Evolutionary conservation across 176 grass and related monocot genomes (phyloP).

Genomic region (Musa troglodytarum): DNA sequence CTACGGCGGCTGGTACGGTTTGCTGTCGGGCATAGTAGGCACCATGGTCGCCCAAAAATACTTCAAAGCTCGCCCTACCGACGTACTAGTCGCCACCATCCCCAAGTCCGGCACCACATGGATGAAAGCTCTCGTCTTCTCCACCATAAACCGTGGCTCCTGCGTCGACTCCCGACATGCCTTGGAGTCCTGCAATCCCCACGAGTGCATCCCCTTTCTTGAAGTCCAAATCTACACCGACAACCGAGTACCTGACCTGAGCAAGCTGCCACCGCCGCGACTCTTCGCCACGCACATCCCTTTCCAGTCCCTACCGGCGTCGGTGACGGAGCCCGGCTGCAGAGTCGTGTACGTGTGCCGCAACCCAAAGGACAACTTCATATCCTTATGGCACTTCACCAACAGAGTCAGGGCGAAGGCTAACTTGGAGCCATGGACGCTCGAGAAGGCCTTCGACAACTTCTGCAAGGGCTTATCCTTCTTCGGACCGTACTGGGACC

Average conservation of each 20-base stretch:
- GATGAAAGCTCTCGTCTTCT: constrained; percentile 23
- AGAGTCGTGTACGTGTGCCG: constrained; percentile 15
- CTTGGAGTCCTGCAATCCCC: background rate
- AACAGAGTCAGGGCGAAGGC: background rate
- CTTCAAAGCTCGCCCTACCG: constrained; percentile 2
- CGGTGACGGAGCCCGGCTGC: background rate
- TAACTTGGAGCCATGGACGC: background rate
- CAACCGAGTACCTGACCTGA: background rate
- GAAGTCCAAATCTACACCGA: constrained; percentile 1
- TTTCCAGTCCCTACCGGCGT: background rate
- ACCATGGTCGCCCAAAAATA: background rate
- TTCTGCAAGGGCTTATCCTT: background rate
- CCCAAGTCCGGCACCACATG: constrained; percentile 33
- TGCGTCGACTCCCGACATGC: background rate
- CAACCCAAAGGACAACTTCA: constrained; percentile 19
- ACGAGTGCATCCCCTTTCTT: constrained; percentile 14
- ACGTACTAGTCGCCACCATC: constrained; percentile 13
- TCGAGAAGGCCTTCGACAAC: background rate
- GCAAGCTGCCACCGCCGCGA: background rate
- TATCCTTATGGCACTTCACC: constrained; percentile 18
- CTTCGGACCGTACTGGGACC: constrained; percentile 7
- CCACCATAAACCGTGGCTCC: background rate
- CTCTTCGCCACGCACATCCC: constrained; percentile 21
- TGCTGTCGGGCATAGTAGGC: background rate
- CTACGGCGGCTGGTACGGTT: background rate